phyloP scores from a whole-genome alignment of 495 filamentous ascomycete genomes.

The Venustampulla echinocandica region DNA sequence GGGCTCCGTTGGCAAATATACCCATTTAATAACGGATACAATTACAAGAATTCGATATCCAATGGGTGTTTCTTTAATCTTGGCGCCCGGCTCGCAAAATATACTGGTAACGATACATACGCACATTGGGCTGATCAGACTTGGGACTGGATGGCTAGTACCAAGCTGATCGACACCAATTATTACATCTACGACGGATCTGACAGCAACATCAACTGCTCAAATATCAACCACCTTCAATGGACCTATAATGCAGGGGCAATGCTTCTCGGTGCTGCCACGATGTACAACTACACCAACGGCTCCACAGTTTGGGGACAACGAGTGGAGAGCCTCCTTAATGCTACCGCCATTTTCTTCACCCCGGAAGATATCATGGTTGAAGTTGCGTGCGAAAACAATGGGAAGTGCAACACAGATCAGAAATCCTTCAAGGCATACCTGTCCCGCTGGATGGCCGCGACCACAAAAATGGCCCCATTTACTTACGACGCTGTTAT shows the following conservation, averaged over 20 bases:
- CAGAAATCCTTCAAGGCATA: conserved; percentile 78
- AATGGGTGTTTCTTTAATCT: conserved; percentile 79
- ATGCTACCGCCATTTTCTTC: conserved; percentile 48
- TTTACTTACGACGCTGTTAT: conserved; percentile 53
- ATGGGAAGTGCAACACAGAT: conserved; percentile 52
- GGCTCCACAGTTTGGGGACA: conserved; percentile 42
- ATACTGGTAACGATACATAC: conserved; percentile 64
- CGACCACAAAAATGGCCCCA: conserved; percentile 60
- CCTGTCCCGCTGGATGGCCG: conserved; percentile 65
- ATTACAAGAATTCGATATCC: conserved; percentile 63
- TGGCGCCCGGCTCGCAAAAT: conserved; percentile 59
- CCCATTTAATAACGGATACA: conserved; percentile 64
- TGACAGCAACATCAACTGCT: conserved; percentile 41
- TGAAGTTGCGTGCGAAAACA: conserved; percentile 59
- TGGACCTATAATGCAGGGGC: conserved; percentile 66
- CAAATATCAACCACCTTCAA: conserved; percentile 40
- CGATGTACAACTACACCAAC: conserved; percentile 58
- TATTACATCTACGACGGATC: conserved; percentile 54
- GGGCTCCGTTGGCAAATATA: conserved; percentile 78
- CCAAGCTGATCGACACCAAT: conserved; percentile 39
- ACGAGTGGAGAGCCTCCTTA: conserved; percentile 45
- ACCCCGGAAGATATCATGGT: conserved; percentile 47
- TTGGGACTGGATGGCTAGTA: conserved; percentile 54
- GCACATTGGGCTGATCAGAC: conserved; percentile 58
- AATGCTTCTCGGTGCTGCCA: conserved; percentile 54